Percentiles rank a stretch among this genome's conserved stretches.
Conservation (phyloP, 495 filamentous ascomycete genomes). For the Penicillium lividum region DNA sequence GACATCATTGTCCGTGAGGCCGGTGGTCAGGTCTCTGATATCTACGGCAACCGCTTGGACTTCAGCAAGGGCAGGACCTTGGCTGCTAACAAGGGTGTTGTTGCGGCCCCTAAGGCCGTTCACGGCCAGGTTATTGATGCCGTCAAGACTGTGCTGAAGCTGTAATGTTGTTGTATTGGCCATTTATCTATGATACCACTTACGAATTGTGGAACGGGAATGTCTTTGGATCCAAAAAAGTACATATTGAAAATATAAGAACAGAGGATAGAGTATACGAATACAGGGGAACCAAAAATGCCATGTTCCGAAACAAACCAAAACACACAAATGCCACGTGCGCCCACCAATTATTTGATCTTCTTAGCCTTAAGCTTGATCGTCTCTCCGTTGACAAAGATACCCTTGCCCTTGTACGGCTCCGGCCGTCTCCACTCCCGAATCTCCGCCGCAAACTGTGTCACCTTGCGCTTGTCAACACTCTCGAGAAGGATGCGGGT, state of each 20-base stretch:
- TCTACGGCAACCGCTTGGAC: constrained; percentile 74
- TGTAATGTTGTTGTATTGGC: constrained; percentile 34
- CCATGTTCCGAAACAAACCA: constrained; percentile 29
- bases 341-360: constrained; percentile 69
- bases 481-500: constrained; percentile 91
- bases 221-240: constrained; percentile 25
- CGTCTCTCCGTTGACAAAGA: constrained; percentile 95
- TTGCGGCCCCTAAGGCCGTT: constrained; percentile 76
- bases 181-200: constrained; percentile 31
- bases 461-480: constrained; percentile 78
- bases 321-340: constrained; percentile 22
- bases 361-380: constrained; percentile 98
- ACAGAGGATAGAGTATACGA: constrained; percentile 38
- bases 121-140: constrained; percentile 77
- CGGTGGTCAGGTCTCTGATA: constrained; percentile 88
- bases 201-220: constrained; percentile 9
- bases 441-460: constrained; percentile 87
- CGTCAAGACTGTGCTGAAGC: constrained; percentile 75
- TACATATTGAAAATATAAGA: constrained; percentile 33
- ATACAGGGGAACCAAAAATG: constrained; percentile 36
- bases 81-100: constrained; percentile 85
- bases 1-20: constrained; percentile 93
- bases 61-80: constrained; percentile 87
- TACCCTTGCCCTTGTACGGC: constrained; percentile 99
- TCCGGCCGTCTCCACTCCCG: constrained; percentile 87